Evolutionary conservation across 2,329 filamentous ascomycete species (phyloP).

Genomic region (Ascochyta koolunga): DNA sequence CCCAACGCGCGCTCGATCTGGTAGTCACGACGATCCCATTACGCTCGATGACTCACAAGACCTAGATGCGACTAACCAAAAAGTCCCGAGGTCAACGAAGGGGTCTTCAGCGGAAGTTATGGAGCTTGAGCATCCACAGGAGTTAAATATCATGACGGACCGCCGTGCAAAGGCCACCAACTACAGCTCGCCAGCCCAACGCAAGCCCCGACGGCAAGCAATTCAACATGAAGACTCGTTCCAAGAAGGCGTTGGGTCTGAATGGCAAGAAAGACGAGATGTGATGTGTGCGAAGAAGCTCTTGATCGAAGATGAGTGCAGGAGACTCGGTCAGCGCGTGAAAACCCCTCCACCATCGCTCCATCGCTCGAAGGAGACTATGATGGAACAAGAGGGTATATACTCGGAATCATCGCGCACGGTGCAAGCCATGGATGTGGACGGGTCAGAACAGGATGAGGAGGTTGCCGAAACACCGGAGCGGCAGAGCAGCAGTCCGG

Average conservation of each 20-base stretch:
- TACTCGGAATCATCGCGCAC: not conserved
- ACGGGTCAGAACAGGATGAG: not conserved
- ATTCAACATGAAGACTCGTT: not conserved
- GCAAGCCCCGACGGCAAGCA: not conserved
- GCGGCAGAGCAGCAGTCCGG: not conserved
- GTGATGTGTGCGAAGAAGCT: not conserved
- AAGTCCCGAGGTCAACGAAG: not conserved
- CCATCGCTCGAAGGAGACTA: not conserved
- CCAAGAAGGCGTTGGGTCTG: not conserved
- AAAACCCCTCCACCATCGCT: no score
- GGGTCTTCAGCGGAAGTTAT: not conserved
- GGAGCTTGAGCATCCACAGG: conserved; percentile 5
- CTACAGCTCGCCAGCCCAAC: not conserved
- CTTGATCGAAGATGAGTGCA: not conserved
- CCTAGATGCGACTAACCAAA: not conserved
- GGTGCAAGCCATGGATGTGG: not conserved
- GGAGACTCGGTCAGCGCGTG: not conserved
- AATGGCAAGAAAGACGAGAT: not conserved
- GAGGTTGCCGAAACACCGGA: conserved; percentile 1
- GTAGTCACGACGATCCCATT: conserved; percentile 10
- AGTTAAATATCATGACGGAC: not conserved
- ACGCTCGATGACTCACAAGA: conserved; percentile 13
- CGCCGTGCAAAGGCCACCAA: not conserved
- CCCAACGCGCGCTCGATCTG: not conserved
- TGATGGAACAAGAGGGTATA: not conserved